Percentiles rank a stretch among this genome's conserved stretches.
These are phyloP conservation scores for Fraxinus nigra DNA, from an alignment of 305 asterid genomes.

Conservation along the genomic window DNA sequence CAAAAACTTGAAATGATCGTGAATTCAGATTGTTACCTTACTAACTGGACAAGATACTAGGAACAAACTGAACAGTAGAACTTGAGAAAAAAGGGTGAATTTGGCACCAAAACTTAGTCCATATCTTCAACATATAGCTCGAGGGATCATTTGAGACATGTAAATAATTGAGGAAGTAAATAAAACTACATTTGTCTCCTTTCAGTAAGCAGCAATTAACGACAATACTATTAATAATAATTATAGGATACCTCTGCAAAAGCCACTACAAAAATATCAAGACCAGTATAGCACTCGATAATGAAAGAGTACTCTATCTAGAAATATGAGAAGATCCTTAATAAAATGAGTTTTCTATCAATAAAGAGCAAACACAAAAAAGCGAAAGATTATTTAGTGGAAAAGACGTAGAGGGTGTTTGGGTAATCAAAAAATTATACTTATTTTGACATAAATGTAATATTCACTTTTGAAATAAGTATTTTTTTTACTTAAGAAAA, in stretches of 20 bases:
- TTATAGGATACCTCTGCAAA: slow-evolving; percentile 35
- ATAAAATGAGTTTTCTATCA: background rate
- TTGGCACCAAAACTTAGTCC: slow-evolving; percentile 39
- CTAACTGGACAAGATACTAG: slow-evolving; percentile 32
- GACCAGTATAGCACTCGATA: slow-evolving; percentile 33
- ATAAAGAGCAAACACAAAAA: background rate
- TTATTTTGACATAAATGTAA: background rate
- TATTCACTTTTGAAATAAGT: background rate
- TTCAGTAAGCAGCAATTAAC: background rate
- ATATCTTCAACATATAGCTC: slow-evolving; percentile 38
- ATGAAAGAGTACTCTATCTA: slow-evolving; percentile 31
- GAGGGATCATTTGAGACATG: slow-evolving; percentile 33
- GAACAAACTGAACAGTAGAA: slow-evolving; percentile 22
- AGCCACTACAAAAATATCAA: slow-evolving; percentile 35
- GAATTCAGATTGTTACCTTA: slow-evolving; percentile 23
- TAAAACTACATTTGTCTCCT: background rate
- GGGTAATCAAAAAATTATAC: background rate
- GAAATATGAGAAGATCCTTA: slow-evolving; percentile 40
- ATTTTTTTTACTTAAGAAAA: background rate
- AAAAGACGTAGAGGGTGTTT: background rate
- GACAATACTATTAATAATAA: background rate
- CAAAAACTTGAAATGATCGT: background rate
- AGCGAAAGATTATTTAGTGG: background rate
- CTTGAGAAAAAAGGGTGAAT: slow-evolving; percentile 27
- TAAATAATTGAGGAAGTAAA: background rate